Conservation (phyloP, 306 rosid genomes). For the Malus asiatica region DNA sequence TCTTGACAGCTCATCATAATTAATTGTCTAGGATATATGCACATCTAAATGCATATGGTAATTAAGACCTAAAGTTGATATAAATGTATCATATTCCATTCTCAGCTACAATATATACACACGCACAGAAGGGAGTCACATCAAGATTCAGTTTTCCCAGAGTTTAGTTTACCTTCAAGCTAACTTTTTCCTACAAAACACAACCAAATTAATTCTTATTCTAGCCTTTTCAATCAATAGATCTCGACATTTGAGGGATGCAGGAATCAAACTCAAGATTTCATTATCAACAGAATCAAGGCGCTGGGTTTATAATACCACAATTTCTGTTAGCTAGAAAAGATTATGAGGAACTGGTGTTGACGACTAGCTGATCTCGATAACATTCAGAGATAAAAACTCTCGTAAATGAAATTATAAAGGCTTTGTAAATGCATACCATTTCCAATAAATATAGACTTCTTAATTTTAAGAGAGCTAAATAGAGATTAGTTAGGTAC, state of each 20-base stretch:
- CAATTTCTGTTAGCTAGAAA: not conserved
- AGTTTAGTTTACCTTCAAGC: not conserved
- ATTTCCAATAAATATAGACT: not conserved
- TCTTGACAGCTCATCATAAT: not conserved
- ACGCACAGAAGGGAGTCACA: not conserved
- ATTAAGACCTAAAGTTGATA: not conserved
- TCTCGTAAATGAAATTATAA: not conserved
- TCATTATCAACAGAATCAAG: not conserved
- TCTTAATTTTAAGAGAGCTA: not conserved
- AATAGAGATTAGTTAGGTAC: constrained; percentile 5
- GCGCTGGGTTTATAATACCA: not conserved
- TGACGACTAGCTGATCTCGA: not conserved
- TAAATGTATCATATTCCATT: not conserved
- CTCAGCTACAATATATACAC: not conserved
- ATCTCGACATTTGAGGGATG: not conserved
- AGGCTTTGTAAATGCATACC: not conserved
- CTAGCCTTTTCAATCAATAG: not conserved
- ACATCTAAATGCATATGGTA: not conserved
- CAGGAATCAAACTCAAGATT: not conserved
- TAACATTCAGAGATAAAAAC: not conserved
- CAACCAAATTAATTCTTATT: not conserved
- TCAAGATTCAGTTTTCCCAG: not conserved
- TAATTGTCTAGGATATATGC: not conserved
- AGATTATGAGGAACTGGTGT: not conserved
- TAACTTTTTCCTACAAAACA: not conserved